Evolutionary conservation across 768 basidiomycete genomes (phyloP).

Genomic region (Rhodosporidiobolus sp.): DNA sequence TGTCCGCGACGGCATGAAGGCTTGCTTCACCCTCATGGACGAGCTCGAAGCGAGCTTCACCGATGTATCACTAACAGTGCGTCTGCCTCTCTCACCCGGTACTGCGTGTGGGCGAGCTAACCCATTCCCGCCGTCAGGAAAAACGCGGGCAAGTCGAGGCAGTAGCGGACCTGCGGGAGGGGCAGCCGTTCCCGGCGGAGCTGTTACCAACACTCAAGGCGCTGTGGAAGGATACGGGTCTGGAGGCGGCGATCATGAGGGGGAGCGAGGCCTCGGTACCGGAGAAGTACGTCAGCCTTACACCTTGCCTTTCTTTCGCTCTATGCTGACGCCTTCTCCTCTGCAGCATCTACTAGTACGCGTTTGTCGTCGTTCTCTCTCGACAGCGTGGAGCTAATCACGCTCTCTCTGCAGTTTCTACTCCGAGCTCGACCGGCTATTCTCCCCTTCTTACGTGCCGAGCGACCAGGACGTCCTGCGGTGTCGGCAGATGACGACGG

Average conservation of each 20-base stretch:
- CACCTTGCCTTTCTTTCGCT: conserved; percentile 51
- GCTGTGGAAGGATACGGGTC: conserved; percentile 72
- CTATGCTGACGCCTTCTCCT: neutral
- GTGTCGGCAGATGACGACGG: conserved; percentile 79
- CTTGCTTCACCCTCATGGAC: conserved; percentile 77
- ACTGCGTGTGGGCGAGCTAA: neutral
- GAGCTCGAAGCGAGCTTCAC: conserved; percentile 76
- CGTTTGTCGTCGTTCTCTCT: neutral
- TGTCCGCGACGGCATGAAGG: conserved; percentile 72
- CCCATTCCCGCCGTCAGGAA: conserved; percentile 39
- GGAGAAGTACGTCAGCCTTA: conserved; percentile 86
- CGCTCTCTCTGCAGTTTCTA: conserved; percentile 63
- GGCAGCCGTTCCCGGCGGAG: conserved; percentile 69
- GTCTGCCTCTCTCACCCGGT: neutral
- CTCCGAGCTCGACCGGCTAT: conserved; percentile 72
- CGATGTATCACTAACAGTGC: conserved; percentile 56
- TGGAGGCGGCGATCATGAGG: conserved; percentile 73
- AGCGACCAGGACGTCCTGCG: conserved; percentile 80
- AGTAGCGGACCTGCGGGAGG: conserved; percentile 69
- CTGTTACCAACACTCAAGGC: conserved; percentile 69
- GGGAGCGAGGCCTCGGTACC: conserved; percentile 86
- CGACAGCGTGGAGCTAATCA: too few relatives aligned
- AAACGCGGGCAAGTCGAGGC: conserved; percentile 65
- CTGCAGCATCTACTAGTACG: conserved; percentile 21
- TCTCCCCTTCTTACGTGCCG: conserved; percentile 68